A percentile compares a stretch with the other conserved stretches of the same genome.
These are phyloP conservation scores for Penicillium canariense DNA, from an alignment of 495 filamentous ascomycete species.

Conservation along the genomic window DNA sequence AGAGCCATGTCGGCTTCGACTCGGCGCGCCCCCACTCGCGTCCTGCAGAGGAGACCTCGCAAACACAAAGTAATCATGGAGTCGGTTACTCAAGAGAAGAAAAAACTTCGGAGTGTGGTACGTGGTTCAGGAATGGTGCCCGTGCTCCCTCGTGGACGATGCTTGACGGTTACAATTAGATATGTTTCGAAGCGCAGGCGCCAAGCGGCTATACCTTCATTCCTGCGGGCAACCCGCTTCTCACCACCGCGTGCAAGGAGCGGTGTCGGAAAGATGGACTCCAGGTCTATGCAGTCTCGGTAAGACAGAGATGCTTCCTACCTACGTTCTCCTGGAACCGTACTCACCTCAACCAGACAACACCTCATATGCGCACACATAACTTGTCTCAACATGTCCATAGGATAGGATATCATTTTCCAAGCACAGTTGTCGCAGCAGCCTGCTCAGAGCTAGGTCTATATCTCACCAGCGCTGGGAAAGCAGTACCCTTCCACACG, in stretches of 20 bases:
- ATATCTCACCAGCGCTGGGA: constrained; percentile 42
- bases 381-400: constrained; percentile 66
- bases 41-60: constrained; percentile 34
- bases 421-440: constrained; percentile 52
- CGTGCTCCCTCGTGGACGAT: constrained; percentile 3
- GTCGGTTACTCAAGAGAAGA: constrained; percentile 57
- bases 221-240: constrained; percentile 71
- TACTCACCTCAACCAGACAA: constrained; percentile 35
- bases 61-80: constrained; percentile 61
- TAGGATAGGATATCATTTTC: constrained; percentile 79
- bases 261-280: constrained; percentile 63
- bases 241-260: constrained; percentile 79
- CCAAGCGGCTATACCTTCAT: constrained; percentile 83
- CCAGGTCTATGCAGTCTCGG: constrained; percentile 77
- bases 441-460: constrained; percentile 49
- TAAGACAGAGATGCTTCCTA: constrained; percentile 32
- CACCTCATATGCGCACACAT: constrained; percentile 45
- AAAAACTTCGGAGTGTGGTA: constrained; percentile 56
- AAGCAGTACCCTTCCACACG: constrained; percentile 37
- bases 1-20: constrained; percentile 33
- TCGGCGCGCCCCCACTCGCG: constrained; percentile 35
- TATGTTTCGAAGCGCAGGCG: constrained; percentile 51
- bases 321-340: neutral
- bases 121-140: constrained; percentile 25
- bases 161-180: constrained; percentile 35